Evolutionary conservation across 2,329 filamentous ascomycete genomes (phyloP), one percentile per base, ranked within the genome.

Genomic region (Nemania sp.): DNA sequence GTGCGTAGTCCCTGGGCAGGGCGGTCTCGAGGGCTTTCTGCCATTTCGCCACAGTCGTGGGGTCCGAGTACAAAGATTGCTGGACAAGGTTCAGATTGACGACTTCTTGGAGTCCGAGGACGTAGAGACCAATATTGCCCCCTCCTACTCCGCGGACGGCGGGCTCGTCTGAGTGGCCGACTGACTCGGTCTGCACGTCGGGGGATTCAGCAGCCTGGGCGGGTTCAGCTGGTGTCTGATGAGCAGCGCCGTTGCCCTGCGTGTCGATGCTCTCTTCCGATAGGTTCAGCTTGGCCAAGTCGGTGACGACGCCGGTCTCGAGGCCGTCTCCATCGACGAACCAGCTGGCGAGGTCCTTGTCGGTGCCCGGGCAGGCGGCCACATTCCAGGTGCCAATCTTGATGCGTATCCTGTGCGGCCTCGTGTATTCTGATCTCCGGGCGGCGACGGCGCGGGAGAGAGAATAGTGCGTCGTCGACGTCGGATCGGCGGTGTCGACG

Each of bases 301-400:
- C 78, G 55, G 87, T 80, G 60, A 89, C 85, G 48, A 94, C 75
- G 12, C 79, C 77, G 50, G 87, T 81, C 57, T 89, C 86, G 7
- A 93, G 76, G 5, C 90, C 91, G 69, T 90, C 85, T 15, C 89
- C 90, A 11, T 87, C 81, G 7, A 96, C 83, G 73, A 99, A 97
- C 95, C 95, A 99, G 34, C 85, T 86, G 7, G 87, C 90, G 5
- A 99, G 79, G 72, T 98, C 95, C 67, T 91, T 90, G 74, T 97
- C 92, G 0, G 92, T 92, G 21, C 90, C 92, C 12, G 90, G 87
- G 65, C 90, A 88, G 1, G 89, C 88, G 3, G 92, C 95, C 15
- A 97, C 91, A 76, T 99, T 99, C 95, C 95, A 99, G 0, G 91
- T 90, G 43, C 94, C 95, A 53, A 99, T 83, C 77, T 97, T 97